Evolutionary conservation across 208 protist species (phyloP).

Genomic region (Leishmania amazonensis): DNA sequence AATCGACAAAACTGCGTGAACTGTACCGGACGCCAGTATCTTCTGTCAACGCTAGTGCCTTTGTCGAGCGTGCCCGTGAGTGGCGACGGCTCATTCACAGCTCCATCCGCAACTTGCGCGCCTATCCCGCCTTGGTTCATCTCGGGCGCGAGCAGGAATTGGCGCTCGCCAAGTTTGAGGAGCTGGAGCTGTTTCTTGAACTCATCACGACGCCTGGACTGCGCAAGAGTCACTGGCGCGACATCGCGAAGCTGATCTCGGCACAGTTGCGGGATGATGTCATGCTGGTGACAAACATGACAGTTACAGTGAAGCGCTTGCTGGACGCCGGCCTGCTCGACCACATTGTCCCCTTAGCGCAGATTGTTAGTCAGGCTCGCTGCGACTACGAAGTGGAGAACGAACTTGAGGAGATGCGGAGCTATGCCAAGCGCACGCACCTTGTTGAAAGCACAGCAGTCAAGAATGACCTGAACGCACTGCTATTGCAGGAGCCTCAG

Average conservation of each 20-base stretch:
- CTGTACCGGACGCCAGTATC: slow-evolving; percentile 78
- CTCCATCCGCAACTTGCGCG: slow-evolving; percentile 68
- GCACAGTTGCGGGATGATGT: slow-evolving; percentile 55
- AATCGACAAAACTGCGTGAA: slow-evolving; percentile 59
- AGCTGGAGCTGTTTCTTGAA: slow-evolving; percentile 60
- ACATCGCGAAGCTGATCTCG: slow-evolving; percentile 72
- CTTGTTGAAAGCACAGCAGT: slow-evolving; percentile 40
- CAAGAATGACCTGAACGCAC: slow-evolving; percentile 14
- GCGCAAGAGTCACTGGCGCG: slow-evolving; percentile 89
- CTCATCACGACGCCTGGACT: slow-evolving; percentile 79
- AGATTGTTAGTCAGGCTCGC: slow-evolving; percentile 68
- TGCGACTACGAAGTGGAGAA: slow-evolving; percentile 81
- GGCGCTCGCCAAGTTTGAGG: slow-evolving; percentile 78
- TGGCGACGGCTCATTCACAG: slow-evolving; percentile 80
- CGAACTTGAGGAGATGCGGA: slow-evolving; percentile 85
- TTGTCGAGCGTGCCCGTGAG: slow-evolving; percentile 77
- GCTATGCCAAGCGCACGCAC: slow-evolving; percentile 74
- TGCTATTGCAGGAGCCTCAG: slow-evolving; percentile 36
- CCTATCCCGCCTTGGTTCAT: slow-evolving; percentile 63
- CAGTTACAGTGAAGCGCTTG: slow-evolving; percentile 57
- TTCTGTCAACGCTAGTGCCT: slow-evolving; percentile 49
- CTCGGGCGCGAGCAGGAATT: slow-evolving; percentile 86
- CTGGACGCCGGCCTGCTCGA: slow-evolving; percentile 69
- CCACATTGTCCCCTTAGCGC: slow-evolving; percentile 53
- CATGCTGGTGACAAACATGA: slow-evolving; percentile 48